A percentile compares a stretch with the other conserved stretches of the same genome.
Evolutionary conservation across 2,329 filamentous ascomycete genomes (phyloP).

Genomic region (Hypoxylon sp.): DNA sequence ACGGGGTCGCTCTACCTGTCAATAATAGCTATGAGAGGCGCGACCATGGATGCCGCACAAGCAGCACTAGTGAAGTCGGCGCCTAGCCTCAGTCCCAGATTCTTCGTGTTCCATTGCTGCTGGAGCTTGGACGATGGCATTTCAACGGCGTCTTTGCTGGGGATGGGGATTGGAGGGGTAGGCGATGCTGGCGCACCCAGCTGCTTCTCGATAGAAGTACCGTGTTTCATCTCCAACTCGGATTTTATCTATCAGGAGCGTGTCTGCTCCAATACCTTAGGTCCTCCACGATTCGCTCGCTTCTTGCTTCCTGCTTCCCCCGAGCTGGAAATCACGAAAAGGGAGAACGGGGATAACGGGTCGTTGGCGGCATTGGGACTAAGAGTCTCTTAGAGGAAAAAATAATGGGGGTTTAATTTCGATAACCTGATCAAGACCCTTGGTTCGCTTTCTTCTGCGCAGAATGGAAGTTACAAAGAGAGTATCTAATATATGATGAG

Average conservation of each 20-base stretch:
- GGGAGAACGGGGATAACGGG: conserved; percentile 16
- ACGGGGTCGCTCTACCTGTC: conserved; percentile 72
- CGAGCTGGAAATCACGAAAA: conserved; percentile 29
- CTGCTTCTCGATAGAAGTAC: conserved; percentile 26
- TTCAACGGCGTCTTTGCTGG: conserved; percentile 37
- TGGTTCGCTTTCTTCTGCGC: conserved; percentile 17
- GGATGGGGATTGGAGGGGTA: conserved; percentile 28
- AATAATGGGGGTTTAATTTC: conserved; percentile 3
- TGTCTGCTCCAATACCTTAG: conserved; percentile 17
- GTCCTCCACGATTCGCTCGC: conserved; percentile 3
- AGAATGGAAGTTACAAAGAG: conserved; percentile 25
- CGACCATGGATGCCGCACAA: conserved; percentile 80
- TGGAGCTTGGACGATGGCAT: conserved; percentile 45
- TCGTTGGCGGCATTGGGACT: conserved; percentile 27
- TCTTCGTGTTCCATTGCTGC: conserved; percentile 79
- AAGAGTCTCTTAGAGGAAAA: conserved; percentile 5
- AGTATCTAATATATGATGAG: conserved; percentile 24
- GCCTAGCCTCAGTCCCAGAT: conserved; percentile 75
- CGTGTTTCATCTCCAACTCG: conserved; percentile 42
- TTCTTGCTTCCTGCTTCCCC: conserved; percentile 23
- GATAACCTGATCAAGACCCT: neutral
- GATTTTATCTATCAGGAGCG: conserved; percentile 10
- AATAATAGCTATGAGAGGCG: conserved; percentile 88
- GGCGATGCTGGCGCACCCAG: conserved; percentile 30
- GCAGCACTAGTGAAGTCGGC: conserved; percentile 79